Base-by-base conservation (phyloP, 352 stramenopile genomes). In the Pelagophyceae sp. region DNA sequence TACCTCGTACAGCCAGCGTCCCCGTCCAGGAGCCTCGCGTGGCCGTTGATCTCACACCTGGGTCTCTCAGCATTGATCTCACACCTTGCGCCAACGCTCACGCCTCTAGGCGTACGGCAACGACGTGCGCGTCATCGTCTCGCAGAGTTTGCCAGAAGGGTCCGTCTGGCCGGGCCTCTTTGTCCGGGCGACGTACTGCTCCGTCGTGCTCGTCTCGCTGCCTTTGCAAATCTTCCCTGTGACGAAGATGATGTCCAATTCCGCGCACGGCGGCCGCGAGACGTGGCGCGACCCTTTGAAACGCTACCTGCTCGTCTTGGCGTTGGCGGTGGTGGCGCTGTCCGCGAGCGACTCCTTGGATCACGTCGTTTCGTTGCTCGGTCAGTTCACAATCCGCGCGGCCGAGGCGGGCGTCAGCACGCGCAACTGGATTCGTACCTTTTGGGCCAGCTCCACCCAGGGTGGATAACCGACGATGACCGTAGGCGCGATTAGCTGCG, bases 301-400 rank as follows among this genome's bases (percentile, higher is more conserved):
- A 27, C 58, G 58, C 23, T 2, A 33, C 23, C 17, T 2, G 5
- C 58, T 65, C 58, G 58, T 65, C 58, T n/a, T n/a, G 17, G 5
- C 32, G 5, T n/a, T 65, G 5, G 58, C 58, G 23, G 23, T 25
- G 58, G 5, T 65, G 5, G 58, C 58, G 5, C 2, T 65, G 23
- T 17, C 58, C 23, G 20, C 32, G 17, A 6, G 23, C 17, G 17
- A 65, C 58, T 11, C 5, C 5, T n/a, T 65, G 17, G 58, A 65
- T n/a, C 58, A 65, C 58, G 58, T 65, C 58, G 58, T 65, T 6
- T 65, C 58, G 5, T n/a, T 65, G 58, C 58, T 65, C 23, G 58
- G n/a, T n/a, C n/a, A n/a, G n/a, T n/a, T n/a, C n/a, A n/a, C n/a
- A n/a, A n/a, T n/a, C n/a, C n/a, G n/a, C n/a, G n/a, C n/a, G n/a